Conservation (phyloP, 1,139 yeast genomes). For the Kodamaea derodonti region DNA sequence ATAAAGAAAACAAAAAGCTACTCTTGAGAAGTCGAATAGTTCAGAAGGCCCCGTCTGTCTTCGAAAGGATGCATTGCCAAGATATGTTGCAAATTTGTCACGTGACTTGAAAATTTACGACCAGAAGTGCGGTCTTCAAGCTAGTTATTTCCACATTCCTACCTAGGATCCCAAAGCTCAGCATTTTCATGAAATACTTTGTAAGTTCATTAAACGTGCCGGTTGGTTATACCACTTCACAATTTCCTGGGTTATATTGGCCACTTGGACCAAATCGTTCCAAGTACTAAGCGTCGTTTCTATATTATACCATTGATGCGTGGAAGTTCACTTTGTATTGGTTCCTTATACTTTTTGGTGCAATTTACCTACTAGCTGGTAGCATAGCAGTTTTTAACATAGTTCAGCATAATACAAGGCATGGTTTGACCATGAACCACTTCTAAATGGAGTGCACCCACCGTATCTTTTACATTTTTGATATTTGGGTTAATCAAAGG, state of each 20-base stretch:
- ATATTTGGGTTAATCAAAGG: slow-evolving; percentile 62
- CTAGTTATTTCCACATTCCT: neutral
- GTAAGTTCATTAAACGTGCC: slow-evolving; percentile 53
- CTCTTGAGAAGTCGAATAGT: slow-evolving; percentile 39
- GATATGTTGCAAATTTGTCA: too few relatives aligned
- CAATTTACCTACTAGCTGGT: slow-evolving; percentile 66
- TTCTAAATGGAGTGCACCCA: slow-evolving; percentile 17
- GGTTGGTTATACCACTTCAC: slow-evolving; percentile 75
- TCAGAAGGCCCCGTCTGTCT: too few relatives aligned
- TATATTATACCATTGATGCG: slow-evolving; percentile 70
- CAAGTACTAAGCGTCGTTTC: slow-evolving; percentile 48
- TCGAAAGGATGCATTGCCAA: too few relatives aligned
- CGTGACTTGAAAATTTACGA: too few relatives aligned
- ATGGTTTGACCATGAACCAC: slow-evolving; percentile 15
- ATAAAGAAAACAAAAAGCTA: slow-evolving; percentile 38
- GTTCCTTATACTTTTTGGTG: slow-evolving; percentile 67
- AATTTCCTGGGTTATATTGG: slow-evolving; percentile 79
- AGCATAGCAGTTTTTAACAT: slow-evolving; percentile 50
- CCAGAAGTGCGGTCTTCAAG: too few relatives aligned
- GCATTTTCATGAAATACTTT: slow-evolving; percentile 27
- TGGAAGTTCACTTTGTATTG: slow-evolving; percentile 83
- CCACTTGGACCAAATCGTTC: slow-evolving; percentile 48
- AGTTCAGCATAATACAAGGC: slow-evolving; percentile 21
- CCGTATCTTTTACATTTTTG: slow-evolving; percentile 45
- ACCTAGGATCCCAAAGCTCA: too few relatives aligned